phyloP scores from a whole-genome alignment of 257 asterid species.

The Vinca minor region DNA sequence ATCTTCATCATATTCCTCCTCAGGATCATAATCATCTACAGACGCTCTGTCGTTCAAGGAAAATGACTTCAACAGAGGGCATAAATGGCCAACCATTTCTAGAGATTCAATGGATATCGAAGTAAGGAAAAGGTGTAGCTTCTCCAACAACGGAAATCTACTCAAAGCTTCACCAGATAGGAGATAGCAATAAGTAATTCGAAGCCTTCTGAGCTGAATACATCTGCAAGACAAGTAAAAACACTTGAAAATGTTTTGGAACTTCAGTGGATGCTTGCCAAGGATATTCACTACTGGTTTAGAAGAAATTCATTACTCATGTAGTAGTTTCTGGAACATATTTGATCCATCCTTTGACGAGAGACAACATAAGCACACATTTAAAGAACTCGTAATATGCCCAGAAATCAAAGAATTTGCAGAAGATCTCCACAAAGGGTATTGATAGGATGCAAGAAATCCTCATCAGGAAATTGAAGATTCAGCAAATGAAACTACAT shows the following conservation, averaged over 20 bases:
- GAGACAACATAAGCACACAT: neutral
- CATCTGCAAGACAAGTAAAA: conserved; percentile 21
- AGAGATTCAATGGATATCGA: neutral
- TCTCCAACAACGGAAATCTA: conserved; percentile 34
- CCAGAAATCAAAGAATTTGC: neutral
- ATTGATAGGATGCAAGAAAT: neutral
- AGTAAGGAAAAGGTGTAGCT: conserved; percentile 29
- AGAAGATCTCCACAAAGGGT: neutral
- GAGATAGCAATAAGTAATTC: conserved; percentile 14
- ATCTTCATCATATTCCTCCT: too few relatives aligned
- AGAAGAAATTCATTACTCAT: too few relatives aligned
- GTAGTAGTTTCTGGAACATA: neutral
- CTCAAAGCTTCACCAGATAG: conserved; percentile 18
- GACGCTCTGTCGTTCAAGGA: too few relatives aligned
- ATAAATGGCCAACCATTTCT: conserved; percentile 29
- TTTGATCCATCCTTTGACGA: neutral
- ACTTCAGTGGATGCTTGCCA: neutral
- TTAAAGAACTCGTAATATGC: neutral
- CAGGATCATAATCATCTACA: too few relatives aligned
- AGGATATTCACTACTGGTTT: neutral
- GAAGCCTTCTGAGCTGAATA: conserved; percentile 28
- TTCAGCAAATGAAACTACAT: neutral
- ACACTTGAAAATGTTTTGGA: neutral
- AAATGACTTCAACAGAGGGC: conserved; percentile 33
- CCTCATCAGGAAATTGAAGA: neutral